Base-by-base conservation (phyloP, 164 flowering plant species). In the Litsea cubeba region DNA sequence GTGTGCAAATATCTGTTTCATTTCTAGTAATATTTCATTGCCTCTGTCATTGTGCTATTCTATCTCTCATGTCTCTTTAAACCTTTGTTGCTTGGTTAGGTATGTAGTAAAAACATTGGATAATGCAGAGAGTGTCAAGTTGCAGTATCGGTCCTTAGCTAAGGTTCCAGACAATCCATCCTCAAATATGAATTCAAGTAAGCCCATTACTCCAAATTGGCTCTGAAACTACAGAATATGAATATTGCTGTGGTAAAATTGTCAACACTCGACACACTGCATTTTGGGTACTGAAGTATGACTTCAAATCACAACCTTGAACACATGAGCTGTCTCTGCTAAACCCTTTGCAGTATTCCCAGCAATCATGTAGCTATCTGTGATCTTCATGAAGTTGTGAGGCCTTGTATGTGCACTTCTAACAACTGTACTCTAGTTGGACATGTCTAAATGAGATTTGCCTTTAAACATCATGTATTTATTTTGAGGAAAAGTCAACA, bases 111-210 rank as follows among this genome's bases (percentile, higher is more conserved):
- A 93, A 86, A 95, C 99, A 64, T 63, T 93, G 80, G 99, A 95
- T 86, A 93, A 91, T 81, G 97, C 97, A 62, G 97, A 95, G 86
- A 91, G 97, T 75, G 97, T 95, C 17, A 95, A 95, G 75, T 71
- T 95, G 87, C 98, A 93, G 77, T 91, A 95, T 84, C 93, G 99
- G n/a, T 95, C 97, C 12, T 88, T 95, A 4, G 94, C 94, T 22
- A 95, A 90, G 81, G 84, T 90, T 77, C 46, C 85, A 40, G 90
- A 87, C 66, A 82, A 83, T 75, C 71, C 83, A 18, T 72, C 86
- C 50, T 75, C 86, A 17, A 84, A 81, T 73, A 69, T 79, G 28
- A 65, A 74, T 28, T 75, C 91, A 69, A 81, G 69, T 79, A 90
- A 87, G 83, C 57, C 83, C 69, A 75, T 63, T 23, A 17, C 81